A percentile compares a stretch with the other conserved stretches of the same genome.
Evolutionary conservation across 495 filamentous ascomycete species (phyloP).

Genomic region (Eremomyces bilateralis): DNA sequence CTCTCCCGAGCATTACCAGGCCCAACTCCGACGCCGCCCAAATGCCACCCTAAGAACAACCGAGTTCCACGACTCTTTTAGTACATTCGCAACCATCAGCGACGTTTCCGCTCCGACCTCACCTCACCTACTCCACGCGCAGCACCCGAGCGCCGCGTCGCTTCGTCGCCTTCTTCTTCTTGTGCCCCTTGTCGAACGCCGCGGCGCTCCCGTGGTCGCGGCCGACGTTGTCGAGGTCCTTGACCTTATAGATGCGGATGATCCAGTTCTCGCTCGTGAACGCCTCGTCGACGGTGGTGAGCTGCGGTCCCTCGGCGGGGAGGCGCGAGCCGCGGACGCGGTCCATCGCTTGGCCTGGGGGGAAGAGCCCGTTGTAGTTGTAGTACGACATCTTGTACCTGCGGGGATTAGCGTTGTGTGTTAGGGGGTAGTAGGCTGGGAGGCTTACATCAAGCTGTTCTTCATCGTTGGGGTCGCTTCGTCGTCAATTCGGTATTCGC

Average conservation of each 20-base stretch:
- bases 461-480: conserved; percentile 94
- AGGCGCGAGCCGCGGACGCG: conserved; percentile 64
- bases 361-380: conserved; percentile 88
- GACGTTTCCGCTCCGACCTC: too few relatives aligned
- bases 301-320: conserved; percentile 67
- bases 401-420: conserved; percentile 3
- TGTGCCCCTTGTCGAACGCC: conserved; percentile 79
- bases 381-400: conserved; percentile 99
- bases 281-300: conserved; percentile 83
- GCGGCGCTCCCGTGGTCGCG: conserved; percentile 67
- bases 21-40: too few relatives aligned
- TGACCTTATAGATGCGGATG: conserved; percentile 98
- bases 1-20: too few relatives aligned
- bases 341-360: conserved; percentile 73
- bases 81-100: too few relatives aligned
- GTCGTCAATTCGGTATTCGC: conserved; percentile 89
- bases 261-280: conserved; percentile 99
- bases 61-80: too few relatives aligned
- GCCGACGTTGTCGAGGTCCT: conserved; percentile 90
- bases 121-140: conserved; percentile 57
- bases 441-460: conserved; percentile 87
- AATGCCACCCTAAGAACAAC: too few relatives aligned
- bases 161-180: conserved; percentile 76
- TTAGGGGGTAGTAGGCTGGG: background rate
- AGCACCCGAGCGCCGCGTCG: conserved; percentile 61